Percentiles rank a stretch among this genome's conserved stretches.
Conservation (phyloP, 352 stramenopile species). For the Pythium scleroteichum region DNA sequence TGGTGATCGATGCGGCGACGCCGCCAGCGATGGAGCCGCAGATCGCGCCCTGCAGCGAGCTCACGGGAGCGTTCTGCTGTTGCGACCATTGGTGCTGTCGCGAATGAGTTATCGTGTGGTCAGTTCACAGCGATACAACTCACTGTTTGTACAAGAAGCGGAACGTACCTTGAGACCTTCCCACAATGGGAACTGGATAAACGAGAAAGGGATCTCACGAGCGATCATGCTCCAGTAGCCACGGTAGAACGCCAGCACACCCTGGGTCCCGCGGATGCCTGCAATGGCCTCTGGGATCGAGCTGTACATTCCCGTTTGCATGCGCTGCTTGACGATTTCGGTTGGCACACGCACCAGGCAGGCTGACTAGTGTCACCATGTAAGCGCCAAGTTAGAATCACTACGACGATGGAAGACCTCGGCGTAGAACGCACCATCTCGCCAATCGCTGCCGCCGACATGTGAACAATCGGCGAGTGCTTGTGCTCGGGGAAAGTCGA, state of each 20-base stretch:
- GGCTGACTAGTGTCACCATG: constrained; percentile 65
- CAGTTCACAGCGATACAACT: too few species aligned
- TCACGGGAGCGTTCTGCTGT: constrained; percentile 76
- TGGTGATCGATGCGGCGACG: constrained; percentile 97
- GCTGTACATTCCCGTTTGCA: constrained; percentile 94
- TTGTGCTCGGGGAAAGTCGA: constrained; percentile 57
- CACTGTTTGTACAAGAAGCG: too few species aligned
- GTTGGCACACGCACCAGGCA: constrained; percentile 98
- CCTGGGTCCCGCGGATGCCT: constrained; percentile 80
- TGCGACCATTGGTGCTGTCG: constrained; percentile 81
- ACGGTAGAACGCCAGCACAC: constrained; percentile 91
- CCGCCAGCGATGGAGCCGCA: constrained; percentile 95
- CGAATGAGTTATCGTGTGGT: too few species aligned
- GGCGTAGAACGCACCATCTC: constrained; percentile 77
- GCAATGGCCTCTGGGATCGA: constrained; percentile 68
- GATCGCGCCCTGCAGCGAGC: constrained; percentile 90
- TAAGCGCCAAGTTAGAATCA: constrained; percentile 7
- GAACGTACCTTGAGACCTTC: constrained; percentile 92
- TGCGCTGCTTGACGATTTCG: constrained; percentile 99
- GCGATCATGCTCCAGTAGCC: constrained; percentile 98
- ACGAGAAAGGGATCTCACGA: constrained; percentile 98
- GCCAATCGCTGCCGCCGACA: constrained; percentile 93
- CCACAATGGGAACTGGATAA: constrained; percentile 99
- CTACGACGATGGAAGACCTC: background rate
- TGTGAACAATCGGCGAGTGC: constrained; percentile 92